phyloP scores from a whole-genome alignment of 306 rosid genomes.

The Cucumis sativus region Cucumber_9930_V3 NC_026656.2:12254501-12255000 shows the following conservation, averaged over 20 bases:
- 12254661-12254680: not conserved
- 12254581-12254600: not conserved
- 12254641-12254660: not conserved
- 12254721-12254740: not conserved
- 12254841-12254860: not conserved
- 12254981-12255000: conserved; percentile 84
- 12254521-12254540: not conserved
- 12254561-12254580: not conserved
- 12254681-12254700: not conserved
- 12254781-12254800: not conserved
- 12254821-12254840: not conserved
- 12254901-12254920: conserved; percentile 50
- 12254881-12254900: conserved; percentile 26
- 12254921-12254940: conserved; percentile 57
- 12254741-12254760: not conserved
- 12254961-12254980: conserved; percentile 45
- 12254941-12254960: conserved; percentile 51
- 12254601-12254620: not conserved
- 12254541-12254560: not conserved
- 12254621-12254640: not conserved
- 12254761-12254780: not conserved
- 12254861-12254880: not conserved
- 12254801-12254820: not conserved
- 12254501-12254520: not conserved
- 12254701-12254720: not conserved